Conservation (phyloP, 2,329 filamentous ascomycete species). For the Alternaria sp. region DNA sequence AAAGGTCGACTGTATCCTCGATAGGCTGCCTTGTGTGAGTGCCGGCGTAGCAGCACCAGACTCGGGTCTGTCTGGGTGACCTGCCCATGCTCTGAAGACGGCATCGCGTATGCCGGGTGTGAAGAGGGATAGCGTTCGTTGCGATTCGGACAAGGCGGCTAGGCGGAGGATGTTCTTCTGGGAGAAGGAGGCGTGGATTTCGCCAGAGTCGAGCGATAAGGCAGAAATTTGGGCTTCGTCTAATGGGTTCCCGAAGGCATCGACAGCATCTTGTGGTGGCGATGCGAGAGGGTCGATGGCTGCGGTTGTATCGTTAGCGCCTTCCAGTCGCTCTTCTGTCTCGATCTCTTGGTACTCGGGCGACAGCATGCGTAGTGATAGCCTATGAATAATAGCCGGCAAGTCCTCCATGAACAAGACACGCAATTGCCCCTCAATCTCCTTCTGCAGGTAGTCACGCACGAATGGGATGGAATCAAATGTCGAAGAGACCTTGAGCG, state of each 20-base stretch:
- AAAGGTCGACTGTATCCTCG: conserved; percentile 56
- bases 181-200: conserved; percentile 89
- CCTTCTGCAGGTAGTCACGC: conserved; percentile 93
- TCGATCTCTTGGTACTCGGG: conserved; percentile 81
- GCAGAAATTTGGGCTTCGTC: conserved; percentile 78
- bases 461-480: conserved; percentile 99
- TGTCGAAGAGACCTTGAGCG: conserved; percentile 96
- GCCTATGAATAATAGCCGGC: conserved; percentile 91
- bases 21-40: conserved; percentile 55
- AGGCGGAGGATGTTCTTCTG: conserved; percentile 91
- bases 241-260: conserved; percentile 78
- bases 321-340: conserved; percentile 60
- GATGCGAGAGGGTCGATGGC: conserved; percentile 82
- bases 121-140: conserved; percentile 88
- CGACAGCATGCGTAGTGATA: conserved; percentile 89
- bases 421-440: conserved; percentile 91
- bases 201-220: conserved; percentile 79
- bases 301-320: conserved; percentile 62
- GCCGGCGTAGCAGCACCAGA: conserved; percentile 53
- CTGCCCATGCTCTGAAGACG: conserved; percentile 92
- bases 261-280: conserved; percentile 81
- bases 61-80: conserved; percentile 75
- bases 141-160: conserved; percentile 83
- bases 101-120: conserved; percentile 90
- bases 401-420: conserved; percentile 98